Conservation (phyloP, 768 basidiomycete genomes). For the Crepidotus variabilis region DNA sequence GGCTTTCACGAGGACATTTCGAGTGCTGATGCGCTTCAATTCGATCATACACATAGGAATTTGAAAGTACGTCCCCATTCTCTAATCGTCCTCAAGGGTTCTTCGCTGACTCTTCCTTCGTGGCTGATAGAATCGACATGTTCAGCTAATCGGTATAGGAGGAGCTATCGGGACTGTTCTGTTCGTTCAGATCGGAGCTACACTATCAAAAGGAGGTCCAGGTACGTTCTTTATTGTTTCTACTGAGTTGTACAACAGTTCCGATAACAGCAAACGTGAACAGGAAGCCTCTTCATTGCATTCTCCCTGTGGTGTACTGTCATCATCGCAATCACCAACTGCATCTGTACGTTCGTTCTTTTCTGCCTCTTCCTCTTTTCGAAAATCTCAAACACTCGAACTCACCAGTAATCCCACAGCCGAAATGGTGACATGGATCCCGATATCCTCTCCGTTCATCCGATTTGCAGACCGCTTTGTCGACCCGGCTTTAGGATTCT, state of each 20-base stretch:
- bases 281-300: conserved; percentile 49
- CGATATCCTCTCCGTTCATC: conserved; percentile 74
- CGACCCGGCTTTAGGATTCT: conserved; percentile 54
- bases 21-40: neutral
- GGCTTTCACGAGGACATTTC: too few species aligned
- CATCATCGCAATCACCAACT: conserved; percentile 46
- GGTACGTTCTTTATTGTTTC: conserved; percentile 30
- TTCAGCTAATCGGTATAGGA: conserved; percentile 50
- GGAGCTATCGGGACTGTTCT: conserved; percentile 72
- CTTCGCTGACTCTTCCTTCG: neutral
- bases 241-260: conserved; percentile 20
- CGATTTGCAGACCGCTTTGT: conserved; percentile 60
- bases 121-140: conserved; percentile 38
- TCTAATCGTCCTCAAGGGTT: neutral
- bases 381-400: neutral
- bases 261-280: conserved; percentile 11
- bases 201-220: conserved; percentile 61
- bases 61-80: conserved; percentile 14
- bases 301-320: conserved; percentile 48
- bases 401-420: conserved; percentile 7
- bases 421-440: conserved; percentile 80
- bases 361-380: too few species aligned
- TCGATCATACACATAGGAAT: conserved; percentile 16
- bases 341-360: conserved; percentile 27
- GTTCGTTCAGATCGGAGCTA: conserved; percentile 70